Conservation (phyloP, 192 early-diverging fungal genomes). For the Linnemannia hyalina region DNA sequence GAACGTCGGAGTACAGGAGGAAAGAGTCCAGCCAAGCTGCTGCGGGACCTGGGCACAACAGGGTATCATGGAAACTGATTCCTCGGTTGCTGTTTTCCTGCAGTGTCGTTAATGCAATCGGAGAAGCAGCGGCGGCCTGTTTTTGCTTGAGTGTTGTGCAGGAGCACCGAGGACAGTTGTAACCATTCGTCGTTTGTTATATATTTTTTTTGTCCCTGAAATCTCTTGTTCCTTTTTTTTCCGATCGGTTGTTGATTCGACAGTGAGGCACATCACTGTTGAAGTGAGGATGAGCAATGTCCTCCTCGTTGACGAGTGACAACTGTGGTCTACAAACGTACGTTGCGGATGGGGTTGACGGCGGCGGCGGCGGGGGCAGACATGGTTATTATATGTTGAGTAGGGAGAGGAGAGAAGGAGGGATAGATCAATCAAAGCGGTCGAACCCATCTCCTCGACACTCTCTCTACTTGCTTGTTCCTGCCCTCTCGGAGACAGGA, state of each 20-base stretch:
- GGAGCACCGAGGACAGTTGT: not conserved
- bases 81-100: too few species aligned
- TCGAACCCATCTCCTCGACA: not conserved
- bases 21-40: too few species aligned
- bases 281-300: not conserved
- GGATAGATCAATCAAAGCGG: slow-evolving; percentile 1
- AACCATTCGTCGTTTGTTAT: not conserved
- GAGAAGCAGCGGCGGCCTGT: not conserved
- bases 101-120: not conserved
- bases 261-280: not conserved
- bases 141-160: not conserved
- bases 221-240: not conserved
- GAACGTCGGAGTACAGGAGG: too few species aligned
- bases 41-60: too few species aligned
- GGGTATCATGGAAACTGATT: too few species aligned
- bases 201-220: slow-evolving; percentile 13
- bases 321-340: slow-evolving; percentile 16
- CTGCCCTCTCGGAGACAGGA: not conserved
- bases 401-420: slow-evolving; percentile 19
- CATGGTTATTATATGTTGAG: slow-evolving; percentile 35
- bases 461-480: not conserved
- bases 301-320: too few species aligned
- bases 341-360: slow-evolving; percentile 52
- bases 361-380: slow-evolving; percentile 39
- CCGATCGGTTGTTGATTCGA: not conserved